Percentiles rank a stretch among this genome's conserved stretches.
phyloP scores from a whole-genome alignment of 768 basidiomycete genomes.

The Cubamyces lactineus region DNA sequence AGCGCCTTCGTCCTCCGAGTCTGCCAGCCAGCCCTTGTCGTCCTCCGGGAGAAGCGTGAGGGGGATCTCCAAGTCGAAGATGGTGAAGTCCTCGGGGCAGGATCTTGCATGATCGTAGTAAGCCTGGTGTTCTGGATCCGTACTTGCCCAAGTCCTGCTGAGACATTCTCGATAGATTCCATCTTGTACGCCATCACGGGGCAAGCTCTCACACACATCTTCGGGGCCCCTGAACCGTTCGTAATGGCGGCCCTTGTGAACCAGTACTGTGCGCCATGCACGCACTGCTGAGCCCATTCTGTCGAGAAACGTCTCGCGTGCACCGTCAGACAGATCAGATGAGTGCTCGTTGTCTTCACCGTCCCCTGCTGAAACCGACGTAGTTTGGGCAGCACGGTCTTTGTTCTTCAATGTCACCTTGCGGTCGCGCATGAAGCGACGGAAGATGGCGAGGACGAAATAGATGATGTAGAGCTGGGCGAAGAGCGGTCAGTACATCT shows the following conservation, averaged over 20 bases:
- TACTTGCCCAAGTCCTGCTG: not conserved
- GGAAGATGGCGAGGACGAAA: no score
- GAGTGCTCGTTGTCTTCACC: no score
- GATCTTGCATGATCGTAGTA: not conserved
- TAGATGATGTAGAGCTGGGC: no score
- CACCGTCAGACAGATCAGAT: no score
- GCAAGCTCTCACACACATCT: not conserved
- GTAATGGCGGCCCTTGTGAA: not conserved
- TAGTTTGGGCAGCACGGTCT: no score
- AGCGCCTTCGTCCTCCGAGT: not conserved
- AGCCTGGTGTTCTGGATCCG: not conserved
- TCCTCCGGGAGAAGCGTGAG: not conserved
- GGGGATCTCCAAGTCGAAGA: not conserved
- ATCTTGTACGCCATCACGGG: not conserved
- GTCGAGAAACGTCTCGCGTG: no score
- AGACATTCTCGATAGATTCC: slow-evolving; percentile 7
- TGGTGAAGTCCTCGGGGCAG: not conserved
- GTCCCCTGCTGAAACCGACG: no score
- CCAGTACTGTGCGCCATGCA: no score
- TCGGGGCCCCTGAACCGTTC: slow-evolving; percentile 2
- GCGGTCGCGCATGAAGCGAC: no score
- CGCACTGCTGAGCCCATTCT: no score
- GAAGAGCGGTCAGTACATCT: no score
- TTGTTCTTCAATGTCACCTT: no score
- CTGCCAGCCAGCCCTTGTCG: not conserved